Base-by-base conservation (phyloP, 2,329 filamentous ascomycete genomes). In the Colletotrichum scovillei region DNA sequence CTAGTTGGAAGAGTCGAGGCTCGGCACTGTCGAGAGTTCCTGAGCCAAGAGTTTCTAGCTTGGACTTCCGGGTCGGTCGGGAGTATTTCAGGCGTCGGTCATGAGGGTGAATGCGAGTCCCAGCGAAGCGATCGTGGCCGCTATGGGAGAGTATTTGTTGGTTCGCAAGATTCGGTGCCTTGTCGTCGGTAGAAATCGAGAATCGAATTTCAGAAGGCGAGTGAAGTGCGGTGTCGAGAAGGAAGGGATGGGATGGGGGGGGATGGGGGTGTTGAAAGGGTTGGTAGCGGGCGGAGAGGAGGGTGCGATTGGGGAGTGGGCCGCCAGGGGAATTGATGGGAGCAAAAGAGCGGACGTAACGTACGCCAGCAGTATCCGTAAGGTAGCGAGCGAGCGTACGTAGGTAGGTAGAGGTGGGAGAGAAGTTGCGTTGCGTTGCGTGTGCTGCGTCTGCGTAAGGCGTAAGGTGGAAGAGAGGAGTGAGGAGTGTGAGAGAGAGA, bases 211-310 rank as follows among this genome's bases (percentile, higher is more conserved):
- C 63, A 65, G 42, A n/a, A n/a, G 66, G 60, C 60, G 59, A 56
- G 60, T 59, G 60, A 72, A 58, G 30, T 71, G 68, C 72, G 67
- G 35, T 66, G 57, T 63, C 30, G 26, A 75, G 57, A 38, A 49
- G 64, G 73, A 73, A 73, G 73, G 66, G 65, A 72, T 67, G 46
- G 58, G 63, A 68, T 70, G 72, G 68, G 72, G 57, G 24, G 73
- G 69, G 69, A 73, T 73, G 73, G 70, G 58, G 73, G 70, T 75
- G 73, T 64, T 73, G 66, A 72, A 74, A 73, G 70, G 67, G 73
- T 70, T 69, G 70, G 70, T 73, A 75, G 73, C 66, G 70, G 70
- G 66, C 65, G 73, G 73, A 70, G 69, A 72, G 67, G 71, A 73
- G 67, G 67, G 71, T 73, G 67, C 62, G 55, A 62, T 60, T 74